Evolutionary conservation across 2,329 filamentous ascomycete genomes (phyloP).

Genomic region (Ceratocystis colombiana): DNA sequence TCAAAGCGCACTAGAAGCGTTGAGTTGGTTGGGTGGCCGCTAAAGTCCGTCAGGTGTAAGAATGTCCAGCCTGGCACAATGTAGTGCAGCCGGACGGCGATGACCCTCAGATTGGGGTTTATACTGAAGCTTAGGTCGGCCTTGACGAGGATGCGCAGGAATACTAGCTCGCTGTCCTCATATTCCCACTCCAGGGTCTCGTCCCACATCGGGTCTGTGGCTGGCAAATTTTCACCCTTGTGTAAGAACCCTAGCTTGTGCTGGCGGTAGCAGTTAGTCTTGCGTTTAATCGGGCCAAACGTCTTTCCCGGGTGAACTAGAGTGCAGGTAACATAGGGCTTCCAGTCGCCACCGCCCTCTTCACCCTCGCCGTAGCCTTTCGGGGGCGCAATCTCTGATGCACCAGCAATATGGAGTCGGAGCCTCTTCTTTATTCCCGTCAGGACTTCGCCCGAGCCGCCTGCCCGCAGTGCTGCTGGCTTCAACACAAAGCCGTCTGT

Average conservation of each 20-base stretch:
- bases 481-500: slow-evolving; percentile 58
- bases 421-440: slow-evolving; percentile 42
- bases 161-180: slow-evolving; percentile 55
- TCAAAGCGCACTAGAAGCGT: slow-evolving; percentile 53
- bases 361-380: slow-evolving; percentile 21
- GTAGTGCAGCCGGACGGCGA: slow-evolving; percentile 51
- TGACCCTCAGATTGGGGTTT: slow-evolving; percentile 53
- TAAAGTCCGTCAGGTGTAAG: slow-evolving; percentile 54
- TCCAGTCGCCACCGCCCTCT: slow-evolving; percentile 33
- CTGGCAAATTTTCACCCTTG: slow-evolving; percentile 46
- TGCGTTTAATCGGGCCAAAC: slow-evolving; percentile 46
- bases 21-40: slow-evolving; percentile 53
- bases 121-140: slow-evolving; percentile 52
- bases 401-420: slow-evolving; percentile 50
- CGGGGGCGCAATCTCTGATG: slow-evolving; percentile 47
- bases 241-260: slow-evolving; percentile 50
- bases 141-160: slow-evolving; percentile 56
- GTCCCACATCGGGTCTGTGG: slow-evolving; percentile 55
- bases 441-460: slow-evolving; percentile 43
- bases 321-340: slow-evolving; percentile 53
- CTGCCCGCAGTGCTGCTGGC: slow-evolving; percentile 47
- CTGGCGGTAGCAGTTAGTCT: slow-evolving; percentile 51
- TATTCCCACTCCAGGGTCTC: slow-evolving; percentile 58
- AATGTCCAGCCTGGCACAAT: slow-evolving; percentile 51
- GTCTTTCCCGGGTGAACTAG: slow-evolving; percentile 49